phyloP scores from a whole-genome alignment of 768 basidiomycete genomes.

The Suillus subalutaceus region DNA sequence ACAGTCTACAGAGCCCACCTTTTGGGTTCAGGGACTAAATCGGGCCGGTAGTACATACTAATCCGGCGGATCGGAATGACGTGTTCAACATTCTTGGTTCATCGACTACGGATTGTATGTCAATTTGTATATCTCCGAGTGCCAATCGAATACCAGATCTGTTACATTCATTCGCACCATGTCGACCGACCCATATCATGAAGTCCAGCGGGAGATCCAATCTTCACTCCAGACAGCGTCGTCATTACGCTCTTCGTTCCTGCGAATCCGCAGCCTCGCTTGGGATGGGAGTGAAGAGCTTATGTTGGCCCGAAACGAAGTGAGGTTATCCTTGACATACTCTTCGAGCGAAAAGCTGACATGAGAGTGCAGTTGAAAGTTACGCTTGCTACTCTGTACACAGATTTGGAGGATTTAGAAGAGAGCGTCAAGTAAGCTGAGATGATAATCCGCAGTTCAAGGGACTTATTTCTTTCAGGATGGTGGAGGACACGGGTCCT shows the following conservation, averaged over 20 bases:
- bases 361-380: conserved; percentile 60
- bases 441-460: neutral
- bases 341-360: conserved; percentile 4
- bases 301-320: conserved; percentile 78
- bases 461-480: conserved; percentile 45
- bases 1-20: too few relatives aligned
- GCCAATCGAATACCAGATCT: neutral
- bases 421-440: conserved; percentile 81
- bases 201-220: conserved; percentile 83
- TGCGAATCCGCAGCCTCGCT: conserved; percentile 78
- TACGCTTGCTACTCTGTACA: conserved; percentile 76
- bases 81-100: neutral
- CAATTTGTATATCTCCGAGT: neutral
- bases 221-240: conserved; percentile 69
- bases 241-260: conserved; percentile 73
- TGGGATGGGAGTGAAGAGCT: conserved; percentile 78
- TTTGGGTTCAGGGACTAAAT: too few relatives aligned
- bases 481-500: conserved; percentile 85
- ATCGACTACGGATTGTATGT: neutral
- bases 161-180: conserved; percentile 33
- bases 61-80: conserved; percentile 9
- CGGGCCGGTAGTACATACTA: too few relatives aligned
- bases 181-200: conserved; percentile 87
- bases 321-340: conserved; percentile 29
- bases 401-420: conserved; percentile 91